A percentile compares a stretch with the other conserved stretches of the same genome.
Conservation (phyloP, 1,284 basidiomycete species). For the Irpex lacteus region DNA sequence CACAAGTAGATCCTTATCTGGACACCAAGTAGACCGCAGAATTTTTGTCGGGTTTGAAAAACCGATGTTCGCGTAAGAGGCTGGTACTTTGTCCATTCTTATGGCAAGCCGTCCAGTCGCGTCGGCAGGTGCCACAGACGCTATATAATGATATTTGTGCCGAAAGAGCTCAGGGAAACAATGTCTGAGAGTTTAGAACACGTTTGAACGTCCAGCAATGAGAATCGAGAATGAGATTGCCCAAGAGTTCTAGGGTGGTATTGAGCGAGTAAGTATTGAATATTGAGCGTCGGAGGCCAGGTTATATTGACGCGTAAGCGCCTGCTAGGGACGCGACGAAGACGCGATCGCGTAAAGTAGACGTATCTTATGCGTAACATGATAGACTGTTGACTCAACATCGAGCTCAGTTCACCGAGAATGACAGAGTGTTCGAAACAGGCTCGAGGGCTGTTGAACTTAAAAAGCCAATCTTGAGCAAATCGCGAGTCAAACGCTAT, state of each 20-base stretch:
- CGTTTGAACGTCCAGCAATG: not conserved
- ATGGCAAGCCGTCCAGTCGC: not conserved
- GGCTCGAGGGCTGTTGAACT: not conserved
- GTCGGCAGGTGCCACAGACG: not conserved
- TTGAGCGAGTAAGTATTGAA: no score
- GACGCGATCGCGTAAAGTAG: constrained; percentile 1
- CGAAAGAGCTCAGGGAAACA: not conserved
- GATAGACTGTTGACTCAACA: not conserved
- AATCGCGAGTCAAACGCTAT: not conserved
- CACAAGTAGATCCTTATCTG: constrained; percentile 77
- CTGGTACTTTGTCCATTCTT: constrained; percentile 9
- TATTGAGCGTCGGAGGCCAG: not conserved
- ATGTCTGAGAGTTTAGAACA: not conserved
- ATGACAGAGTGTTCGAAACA: not conserved
- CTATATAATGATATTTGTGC: not conserved
- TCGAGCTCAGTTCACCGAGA: not conserved
- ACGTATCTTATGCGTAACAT: not conserved
- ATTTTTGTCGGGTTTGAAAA: constrained; percentile 57
- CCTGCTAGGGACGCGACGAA: not conserved
- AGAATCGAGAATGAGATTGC: not conserved
- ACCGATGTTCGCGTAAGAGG: constrained; percentile 54
- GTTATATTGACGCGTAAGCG: not conserved
- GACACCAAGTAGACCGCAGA: constrained; percentile 68
- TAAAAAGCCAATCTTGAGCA: not conserved
- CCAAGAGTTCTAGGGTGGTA: not conserved